Evolutionary conservation across 176 grass and related monocot species (phyloP).

Genomic region (Cenchrus americanus): DNA sequence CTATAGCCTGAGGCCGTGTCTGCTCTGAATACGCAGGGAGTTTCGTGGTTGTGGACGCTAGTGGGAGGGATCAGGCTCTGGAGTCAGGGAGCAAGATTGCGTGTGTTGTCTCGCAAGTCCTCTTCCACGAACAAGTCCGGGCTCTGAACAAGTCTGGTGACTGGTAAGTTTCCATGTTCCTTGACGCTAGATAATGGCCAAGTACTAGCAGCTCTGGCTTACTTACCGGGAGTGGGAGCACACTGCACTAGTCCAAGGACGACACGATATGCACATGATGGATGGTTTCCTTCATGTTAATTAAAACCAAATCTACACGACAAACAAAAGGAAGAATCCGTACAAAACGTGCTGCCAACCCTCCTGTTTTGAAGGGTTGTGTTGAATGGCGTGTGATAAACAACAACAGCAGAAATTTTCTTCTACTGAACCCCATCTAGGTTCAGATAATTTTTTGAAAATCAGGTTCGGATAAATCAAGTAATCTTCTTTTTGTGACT

Average conservation of each 20-base stretch:
- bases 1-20: neutral
- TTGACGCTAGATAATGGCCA: neutral
- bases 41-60: constrained; percentile 80
- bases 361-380: neutral
- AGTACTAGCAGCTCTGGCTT: too few relatives aligned
- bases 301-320: neutral
- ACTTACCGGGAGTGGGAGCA: too few relatives aligned
- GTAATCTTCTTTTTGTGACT: too few relatives aligned
- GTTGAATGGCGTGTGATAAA: neutral
- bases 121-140: constrained; percentile 77
- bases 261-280: neutral
- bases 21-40: constrained; percentile 57
- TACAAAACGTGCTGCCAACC: neutral
- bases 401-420: neutral
- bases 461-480: too few relatives aligned
- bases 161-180: constrained; percentile 49
- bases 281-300: neutral
- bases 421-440: neutral
- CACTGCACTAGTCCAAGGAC: too few relatives aligned
- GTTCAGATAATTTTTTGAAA: too few relatives aligned
- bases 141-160: constrained; percentile 64
- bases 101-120: constrained; percentile 79
- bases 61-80: constrained; percentile 77
- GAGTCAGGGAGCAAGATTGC: constrained; percentile 92
- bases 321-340: neutral